Percentiles rank a stretch among this genome's conserved stretches.
These are phyloP conservation scores for Nemania sp. DNA, from an alignment of 2,329 filamentous ascomycete species.

Conservation along the genomic window DNA sequence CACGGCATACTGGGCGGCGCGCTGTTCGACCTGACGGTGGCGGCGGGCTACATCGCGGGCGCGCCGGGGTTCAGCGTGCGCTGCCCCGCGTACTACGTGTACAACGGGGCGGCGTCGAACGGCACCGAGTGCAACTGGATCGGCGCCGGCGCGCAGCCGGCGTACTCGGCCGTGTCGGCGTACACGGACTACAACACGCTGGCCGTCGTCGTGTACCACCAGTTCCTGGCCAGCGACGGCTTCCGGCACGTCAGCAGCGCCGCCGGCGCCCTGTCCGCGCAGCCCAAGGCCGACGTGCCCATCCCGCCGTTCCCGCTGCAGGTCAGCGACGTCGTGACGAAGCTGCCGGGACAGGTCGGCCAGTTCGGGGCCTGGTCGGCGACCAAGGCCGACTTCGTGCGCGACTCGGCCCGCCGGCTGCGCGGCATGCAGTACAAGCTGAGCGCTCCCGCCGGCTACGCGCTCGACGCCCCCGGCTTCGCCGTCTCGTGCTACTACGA, in stretches of 20 bases:
- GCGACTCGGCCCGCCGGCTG: background rate
- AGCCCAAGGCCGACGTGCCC: background rate
- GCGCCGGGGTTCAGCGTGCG: constrained; percentile 2
- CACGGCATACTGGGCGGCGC: background rate
- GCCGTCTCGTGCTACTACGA: constrained; percentile 6
- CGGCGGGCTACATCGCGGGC: constrained; percentile 1
- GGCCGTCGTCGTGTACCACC: constrained; percentile 2
- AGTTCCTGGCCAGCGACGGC: background rate
- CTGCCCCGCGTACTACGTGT: background rate
- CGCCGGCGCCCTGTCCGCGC: background rate
- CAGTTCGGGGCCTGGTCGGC: constrained; percentile 1
- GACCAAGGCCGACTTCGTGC: background rate
- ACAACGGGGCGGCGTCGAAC: background rate
- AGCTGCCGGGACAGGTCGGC: background rate
- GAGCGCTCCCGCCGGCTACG: constrained; percentile 4
- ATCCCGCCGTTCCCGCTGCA: background rate
- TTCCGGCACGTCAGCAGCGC: background rate
- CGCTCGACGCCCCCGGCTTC: constrained; percentile 9
- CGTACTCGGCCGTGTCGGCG: background rate
- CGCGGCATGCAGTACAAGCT: constrained; percentile 5
- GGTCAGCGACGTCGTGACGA: background rate
- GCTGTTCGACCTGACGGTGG: background rate
- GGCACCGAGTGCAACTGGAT: background rate
- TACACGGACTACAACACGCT: constrained; percentile 3
- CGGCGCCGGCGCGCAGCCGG: background rate